phyloP scores from a whole-genome alignment of 2,329 filamentous ascomycete species.

The Chaetomium strumarium region DNA sequence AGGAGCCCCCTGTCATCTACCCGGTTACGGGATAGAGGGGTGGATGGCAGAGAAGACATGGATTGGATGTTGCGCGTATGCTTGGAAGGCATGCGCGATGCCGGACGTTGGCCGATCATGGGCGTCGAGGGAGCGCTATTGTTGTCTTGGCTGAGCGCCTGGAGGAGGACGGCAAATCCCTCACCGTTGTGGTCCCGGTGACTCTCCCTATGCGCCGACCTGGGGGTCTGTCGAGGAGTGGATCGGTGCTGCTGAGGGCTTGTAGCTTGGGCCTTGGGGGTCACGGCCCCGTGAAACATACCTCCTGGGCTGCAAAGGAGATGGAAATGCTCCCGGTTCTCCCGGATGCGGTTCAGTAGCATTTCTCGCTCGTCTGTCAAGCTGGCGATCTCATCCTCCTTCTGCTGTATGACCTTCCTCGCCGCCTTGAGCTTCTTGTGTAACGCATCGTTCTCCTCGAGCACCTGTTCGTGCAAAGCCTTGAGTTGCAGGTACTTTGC shows the following conservation, averaged over 20 bases:
- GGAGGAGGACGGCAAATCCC: conserved; percentile 71
- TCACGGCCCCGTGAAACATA: conserved; percentile 57
- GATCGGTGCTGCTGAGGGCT: conserved; percentile 42
- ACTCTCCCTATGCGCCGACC: conserved; percentile 35
- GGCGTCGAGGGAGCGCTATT: conserved; percentile 72
- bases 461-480: conserved; percentile 57
- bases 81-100: conserved; percentile 46
- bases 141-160: conserved; percentile 73
- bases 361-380: conserved; percentile 71
- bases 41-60: conserved; percentile 76
- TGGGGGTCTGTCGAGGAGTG: conserved; percentile 48
- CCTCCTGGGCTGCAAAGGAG: conserved; percentile 70
- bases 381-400: conserved; percentile 64
- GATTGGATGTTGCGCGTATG: conserved; percentile 76
- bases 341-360: conserved; percentile 75
- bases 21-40: conserved; percentile 53
- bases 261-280: conserved; percentile 46
- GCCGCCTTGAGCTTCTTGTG: conserved; percentile 63
- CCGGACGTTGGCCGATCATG: conserved; percentile 39
- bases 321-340: conserved; percentile 84
- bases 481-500: conserved; percentile 57
- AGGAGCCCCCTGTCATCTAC: conserved; percentile 49
- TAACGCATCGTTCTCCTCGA: conserved; percentile 60
- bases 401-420: conserved; percentile 71
- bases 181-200: conserved; percentile 47